Percentiles rank a stretch among this genome's conserved stretches.
phyloP scores from a whole-genome alignment of 2,329 filamentous ascomycete genomes.

The Claviceps sp. region DNA sequence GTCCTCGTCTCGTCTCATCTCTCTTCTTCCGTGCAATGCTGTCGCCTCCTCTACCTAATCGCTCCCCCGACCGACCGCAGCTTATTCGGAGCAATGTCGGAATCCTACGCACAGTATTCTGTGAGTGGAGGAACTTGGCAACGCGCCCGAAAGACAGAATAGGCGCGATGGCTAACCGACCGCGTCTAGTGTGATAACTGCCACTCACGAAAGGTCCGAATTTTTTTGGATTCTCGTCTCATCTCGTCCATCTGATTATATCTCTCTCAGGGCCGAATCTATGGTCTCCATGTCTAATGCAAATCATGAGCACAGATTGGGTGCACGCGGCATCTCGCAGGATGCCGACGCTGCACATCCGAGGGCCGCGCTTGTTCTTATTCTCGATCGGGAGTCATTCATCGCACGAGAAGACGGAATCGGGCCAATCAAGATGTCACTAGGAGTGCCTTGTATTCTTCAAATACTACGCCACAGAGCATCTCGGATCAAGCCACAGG shows the following conservation, averaged over 20 bases:
- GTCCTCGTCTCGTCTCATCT: neutral
- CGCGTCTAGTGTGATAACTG: neutral
- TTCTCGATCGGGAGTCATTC: neutral
- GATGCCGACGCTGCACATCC: neutral
- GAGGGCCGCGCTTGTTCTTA: neutral
- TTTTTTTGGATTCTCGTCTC: neutral
- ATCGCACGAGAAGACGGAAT: neutral
- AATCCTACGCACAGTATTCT: neutral
- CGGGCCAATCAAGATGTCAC: neutral
- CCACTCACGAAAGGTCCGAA: neutral
- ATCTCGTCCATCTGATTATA: neutral
- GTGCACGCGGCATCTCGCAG: neutral
- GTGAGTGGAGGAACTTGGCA: neutral
- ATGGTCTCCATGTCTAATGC: neutral
- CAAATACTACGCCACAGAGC: neutral
- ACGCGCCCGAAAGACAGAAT: neutral
- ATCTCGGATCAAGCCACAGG: neutral
- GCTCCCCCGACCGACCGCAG: neutral
- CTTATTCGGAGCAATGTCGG: neutral
- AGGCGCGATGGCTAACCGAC: neutral
- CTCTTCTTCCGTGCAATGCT: neutral
- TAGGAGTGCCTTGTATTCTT: too few species aligned
- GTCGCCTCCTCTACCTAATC: neutral
- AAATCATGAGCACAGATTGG: neutral
- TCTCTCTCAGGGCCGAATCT: too few species aligned